Evolutionary conservation across 2,329 filamentous ascomycete genomes (phyloP), one percentile per base, ranked within the genome.

Genomic region (Rhinocladiella similis): DNA sequence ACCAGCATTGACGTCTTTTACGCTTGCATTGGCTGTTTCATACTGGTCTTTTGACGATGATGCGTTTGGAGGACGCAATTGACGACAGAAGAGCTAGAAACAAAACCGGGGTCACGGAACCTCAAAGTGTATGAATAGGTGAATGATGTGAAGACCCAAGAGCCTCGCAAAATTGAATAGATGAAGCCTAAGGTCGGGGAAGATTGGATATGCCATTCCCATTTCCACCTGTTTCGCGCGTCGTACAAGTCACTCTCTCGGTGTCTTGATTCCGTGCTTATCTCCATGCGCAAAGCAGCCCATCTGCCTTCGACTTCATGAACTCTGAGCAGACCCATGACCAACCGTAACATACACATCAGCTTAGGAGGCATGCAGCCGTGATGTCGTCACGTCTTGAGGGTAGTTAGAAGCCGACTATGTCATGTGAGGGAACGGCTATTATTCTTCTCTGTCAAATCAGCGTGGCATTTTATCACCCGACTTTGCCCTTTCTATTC

Each of bases 401-500:
- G 22, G 22, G 22, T 25, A 25, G 4, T 25, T 4, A 25, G 7
- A 25, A 25, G 7, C 22, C 22, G 22, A 5, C 22, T 25, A 25
- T 4, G 22, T 25, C 22, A 25, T 25, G 7, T 25, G 22, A 25
- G 22, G 7, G 22, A 7, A n/a, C n/a, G n/a, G n/a, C n/a, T n/a
- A n/a, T n/a, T n/a, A 25, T 25, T 13, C 10, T 13, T 10, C 35
- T 38, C 35, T 10, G n/a, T 38, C 35, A 38, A 38, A 4, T 14
- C 22, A 25, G 22, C 7, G 22, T 25, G n/a, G 35, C 35, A 13
- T 14, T 13, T 6, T 5, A 4, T 61, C 48, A 61, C 18, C 54
- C 59, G 27, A 25, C 39, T 39, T 50, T 50, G 9, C 59, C 64
- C 70, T 73, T 78, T 66, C 80, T 78, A 68, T 82, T 48, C 39